Evolutionary conservation across 225 moss, liverwort and hornwort genomes (phyloP), one percentile per base, ranked within the genome.

Genomic region (Sphagnum tenellum): DNA sequence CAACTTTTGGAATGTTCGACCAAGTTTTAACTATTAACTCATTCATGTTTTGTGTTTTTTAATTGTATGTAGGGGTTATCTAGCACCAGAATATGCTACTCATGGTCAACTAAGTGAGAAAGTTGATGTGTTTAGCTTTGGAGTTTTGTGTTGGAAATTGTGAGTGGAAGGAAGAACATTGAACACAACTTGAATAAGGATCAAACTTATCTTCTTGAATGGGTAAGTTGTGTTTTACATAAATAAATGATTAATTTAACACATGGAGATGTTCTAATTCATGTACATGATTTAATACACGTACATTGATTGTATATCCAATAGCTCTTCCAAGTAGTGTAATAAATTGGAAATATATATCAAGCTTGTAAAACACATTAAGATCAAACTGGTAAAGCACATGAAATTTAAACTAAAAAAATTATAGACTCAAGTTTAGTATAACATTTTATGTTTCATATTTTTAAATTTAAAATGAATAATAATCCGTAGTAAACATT

Each of bases 91-190:
- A 13, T 66, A 66, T 56, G 55, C 7, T 3, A 74, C 57, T 0
- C 45, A 44, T 48, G 74, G 60, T 8, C 69, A 65, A 12, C 6
- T 74, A 0, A 74, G 52, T 9, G 74, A 70, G 14, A 74, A 74
- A 60, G 8, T 3, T 0, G 70, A 70, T 66, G 74, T 74, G 5
- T 74, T 58, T 49, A 74, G 70, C 55, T 74, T 64, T 61, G 65
- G 74, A 47, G 48, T 50, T 49, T 44, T 74, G 50, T 69, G 11
- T 67, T 74, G 8, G 69, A 74, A 59, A 65, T 74, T 48, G 52
- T 74, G 49, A 65, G 59, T 7, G 65, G 74, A 55, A 59, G 65
- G 54, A 64, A 60, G 45, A 60, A 60, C 47, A 65, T 74, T 52
- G 59, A 74, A 52, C 50, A 29, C n/a, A 55, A 12, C 29, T 55